Evolutionary conservation across 495 filamentous ascomycete genomes (phyloP).

Genomic region (Letharia lupina): DNA sequence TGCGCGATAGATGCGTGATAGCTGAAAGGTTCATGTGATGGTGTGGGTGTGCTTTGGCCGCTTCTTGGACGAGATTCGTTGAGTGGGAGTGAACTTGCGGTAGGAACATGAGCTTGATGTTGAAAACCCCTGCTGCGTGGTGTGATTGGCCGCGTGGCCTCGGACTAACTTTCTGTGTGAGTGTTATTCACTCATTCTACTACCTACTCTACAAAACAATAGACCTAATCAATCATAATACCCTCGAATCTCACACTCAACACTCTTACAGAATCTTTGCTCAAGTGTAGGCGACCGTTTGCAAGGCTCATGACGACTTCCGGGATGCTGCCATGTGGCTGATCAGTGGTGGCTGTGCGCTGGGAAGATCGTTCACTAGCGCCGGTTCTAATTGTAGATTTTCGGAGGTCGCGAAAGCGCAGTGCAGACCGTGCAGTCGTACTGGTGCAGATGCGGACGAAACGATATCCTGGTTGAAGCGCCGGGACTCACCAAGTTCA

Average conservation of each 20-base stretch:
- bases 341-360: slow-evolving; percentile 12
- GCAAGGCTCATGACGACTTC: not conserved
- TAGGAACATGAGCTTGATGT: slow-evolving; percentile 28
- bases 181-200: not conserved
- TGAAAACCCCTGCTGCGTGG: slow-evolving; percentile 32
- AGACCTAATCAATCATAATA: not conserved
- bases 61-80: slow-evolving; percentile 32
- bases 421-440: slow-evolving; percentile 8
- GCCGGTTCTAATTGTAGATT: slow-evolving; percentile 17
- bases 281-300: not conserved
- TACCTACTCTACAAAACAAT: not conserved
- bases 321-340: slow-evolving; percentile 6
- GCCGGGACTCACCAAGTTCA: not conserved
- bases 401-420: slow-evolving; percentile 12
- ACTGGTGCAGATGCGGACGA: slow-evolving; percentile 6
- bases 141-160: slow-evolving; percentile 31
- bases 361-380: slow-evolving; percentile 9
- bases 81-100: slow-evolving; percentile 23
- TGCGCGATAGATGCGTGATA: slow-evolving; percentile 14
- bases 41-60: slow-evolving; percentile 27
- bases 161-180: slow-evolving; percentile 1
- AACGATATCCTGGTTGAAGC: not conserved
- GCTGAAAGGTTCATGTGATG: slow-evolving; percentile 16
- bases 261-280: not conserved
- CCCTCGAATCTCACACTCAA: not conserved